Evolutionary conservation across 2,329 filamentous ascomycete genomes (phyloP).

Genomic region (Cladosporium sp.): DNA sequence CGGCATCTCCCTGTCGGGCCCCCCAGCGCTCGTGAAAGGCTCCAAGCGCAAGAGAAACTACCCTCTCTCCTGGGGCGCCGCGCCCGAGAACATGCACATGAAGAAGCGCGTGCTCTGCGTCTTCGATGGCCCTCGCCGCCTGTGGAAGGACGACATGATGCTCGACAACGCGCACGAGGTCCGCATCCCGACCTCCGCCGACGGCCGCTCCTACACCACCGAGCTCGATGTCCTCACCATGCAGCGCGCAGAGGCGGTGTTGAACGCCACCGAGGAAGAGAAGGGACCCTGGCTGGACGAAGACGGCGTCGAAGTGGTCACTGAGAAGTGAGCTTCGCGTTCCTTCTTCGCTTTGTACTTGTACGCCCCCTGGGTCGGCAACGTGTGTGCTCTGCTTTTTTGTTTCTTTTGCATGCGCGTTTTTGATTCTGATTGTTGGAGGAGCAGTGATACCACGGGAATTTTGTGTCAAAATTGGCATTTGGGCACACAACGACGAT

Average conservation of each 20-base stretch:
- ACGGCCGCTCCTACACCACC: constrained; percentile 76
- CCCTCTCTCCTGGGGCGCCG: constrained; percentile 89
- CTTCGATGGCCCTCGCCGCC: constrained; percentile 80
- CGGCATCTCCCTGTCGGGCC: constrained; percentile 60
- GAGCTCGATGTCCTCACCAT: constrained; percentile 91
- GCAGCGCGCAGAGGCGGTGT: constrained; percentile 81
- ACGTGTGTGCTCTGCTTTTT: neutral
- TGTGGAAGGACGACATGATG: constrained; percentile 99
- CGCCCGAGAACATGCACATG: constrained; percentile 93
- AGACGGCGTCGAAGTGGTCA: constrained; percentile 42
- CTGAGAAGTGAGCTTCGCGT: neutral
- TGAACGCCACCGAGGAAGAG: constrained; percentile 77
- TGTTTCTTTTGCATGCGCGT: neutral
- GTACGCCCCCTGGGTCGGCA: neutral
- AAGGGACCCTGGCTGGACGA: constrained; percentile 81
- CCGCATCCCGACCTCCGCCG: constrained; percentile 68
- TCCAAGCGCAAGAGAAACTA: constrained; percentile 94
- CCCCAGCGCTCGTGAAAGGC: constrained; percentile 45
- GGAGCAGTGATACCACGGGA: constrained; percentile 7
- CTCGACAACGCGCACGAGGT: constrained; percentile 93
- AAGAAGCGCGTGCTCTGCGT: constrained; percentile 95
- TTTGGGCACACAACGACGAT: neutral
- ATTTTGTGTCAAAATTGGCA: neutral
- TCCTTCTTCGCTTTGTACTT: neutral
- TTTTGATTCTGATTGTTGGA: neutral